Evolutionary conservation across 148 eudicot genomes (phyloP), one percentile per base, ranked within the genome.

Genomic region (Euryodendron excelsum): DNA sequence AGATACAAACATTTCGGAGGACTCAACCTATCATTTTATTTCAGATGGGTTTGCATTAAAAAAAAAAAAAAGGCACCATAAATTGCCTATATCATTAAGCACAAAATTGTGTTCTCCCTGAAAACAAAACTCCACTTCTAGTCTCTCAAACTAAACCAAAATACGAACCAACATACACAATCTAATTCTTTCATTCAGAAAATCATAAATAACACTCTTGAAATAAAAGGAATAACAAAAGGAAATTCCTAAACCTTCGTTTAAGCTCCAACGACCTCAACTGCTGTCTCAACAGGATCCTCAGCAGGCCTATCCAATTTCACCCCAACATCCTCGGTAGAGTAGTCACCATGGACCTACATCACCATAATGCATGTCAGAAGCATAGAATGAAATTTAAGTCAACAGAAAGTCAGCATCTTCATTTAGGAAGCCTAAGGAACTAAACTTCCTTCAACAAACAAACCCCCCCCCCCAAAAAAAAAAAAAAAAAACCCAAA

Each of bases 311-410:
- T 88, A 9, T 91, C 97, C 55, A 92, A 8, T 88, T 91, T 90
- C 67, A 84, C 87, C 47, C 97, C 94, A 75, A 89, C 87, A 80
- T 93, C 93, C 80, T 93, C 97, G 0, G 85, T 1, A 5, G 75
- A 68, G 73, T 89, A 88, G 77, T 93, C 94, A 48, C 94, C 94
- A 67, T 93, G 94, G 73, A 93, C 97, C 97, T 93, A 65, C 56
- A 82, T 10, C 28, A 74, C 44, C 52, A 66, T 52, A 30, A 28
- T 25, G 47, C 0, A 1, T 0, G 44, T 52, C 94, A 0, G 84
- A 66, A 18, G 45, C 61, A 75, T 87, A 85, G 74, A 69, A 60
- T 25, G 48, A 77, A 21, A 23, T 0, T 5, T 15, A 47, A 27
- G 9, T 9, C 27, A 50, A 12, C 10, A 15, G 73, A 7, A 55